Evolutionary conservation across 495 filamentous ascomycete genomes (phyloP), one percentile per base, ranked within the genome.

Genomic region (Trichoderma reesei): DNA sequence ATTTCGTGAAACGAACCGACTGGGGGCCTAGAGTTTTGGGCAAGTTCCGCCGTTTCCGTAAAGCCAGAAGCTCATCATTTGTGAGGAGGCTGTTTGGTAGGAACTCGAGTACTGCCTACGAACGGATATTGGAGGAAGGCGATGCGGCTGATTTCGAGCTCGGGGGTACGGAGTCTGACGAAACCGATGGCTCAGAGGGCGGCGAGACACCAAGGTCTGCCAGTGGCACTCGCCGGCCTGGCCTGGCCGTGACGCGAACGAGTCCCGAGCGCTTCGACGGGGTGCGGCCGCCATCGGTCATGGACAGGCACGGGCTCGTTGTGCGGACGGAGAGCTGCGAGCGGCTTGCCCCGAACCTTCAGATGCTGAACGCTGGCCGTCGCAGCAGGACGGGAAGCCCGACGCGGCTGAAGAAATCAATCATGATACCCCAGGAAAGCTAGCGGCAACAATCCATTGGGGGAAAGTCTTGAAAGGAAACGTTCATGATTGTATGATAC

Each of bases 121-220:
- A 96, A 72, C 86, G 90, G 18, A 88, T 97, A 13, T 75, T 96
- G 60, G 91, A 96, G 73, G 88, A 90, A 65, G 92, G 89, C 11
- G 81, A 81, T 3, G 75, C 70, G 1, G 74, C 80, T 41, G 85
- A 88, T 11, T 89, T 92, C 65, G 92, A 96, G 70, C 80, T 95
- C 5, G 83, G 81, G 18, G 83, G 82, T 18, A 77, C 80, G 48
- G 87, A 86, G 20, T 85, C 82, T 1, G 84, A 85, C 33, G 78
- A 81, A 11, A 80, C 85, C 68, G 76, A 80, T 18, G 76, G 77
- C 67, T 84, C 82, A 1, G 82, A 85, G 65, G 80, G 77, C 64
- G 81, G 77, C 64, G 83, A 82, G 39, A 75, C 78, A 20, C 78
- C 76, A 11, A 76, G 78, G 26, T 72, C 80, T 4, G 84, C 82